phyloP scores from a whole-genome alignment of 2,329 filamentous ascomycete genomes.

The Cytospora chrysosperma region DNA sequence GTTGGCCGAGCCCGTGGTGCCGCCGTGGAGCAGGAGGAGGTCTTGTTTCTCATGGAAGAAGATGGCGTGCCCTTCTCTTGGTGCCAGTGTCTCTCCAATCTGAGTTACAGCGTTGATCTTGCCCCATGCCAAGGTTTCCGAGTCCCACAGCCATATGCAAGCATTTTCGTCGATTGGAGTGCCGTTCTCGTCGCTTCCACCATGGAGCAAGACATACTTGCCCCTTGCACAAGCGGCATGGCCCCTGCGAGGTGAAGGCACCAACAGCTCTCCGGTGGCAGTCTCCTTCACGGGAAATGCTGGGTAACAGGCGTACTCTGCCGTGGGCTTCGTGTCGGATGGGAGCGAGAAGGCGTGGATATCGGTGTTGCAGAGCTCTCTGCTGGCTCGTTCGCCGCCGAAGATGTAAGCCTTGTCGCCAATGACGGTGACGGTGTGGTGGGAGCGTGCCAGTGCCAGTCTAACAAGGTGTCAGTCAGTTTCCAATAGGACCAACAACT shows the following conservation, averaged over 20 bases:
- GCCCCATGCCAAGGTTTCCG: constrained; percentile 36
- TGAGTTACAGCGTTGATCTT: constrained; percentile 33
- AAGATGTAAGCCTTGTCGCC: constrained; percentile 56
- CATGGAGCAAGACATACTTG: constrained; percentile 37
- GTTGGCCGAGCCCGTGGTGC: constrained; percentile 32
- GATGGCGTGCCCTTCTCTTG: constrained; percentile 35
- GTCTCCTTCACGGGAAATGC: constrained; percentile 32
- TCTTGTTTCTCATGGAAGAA: constrained; percentile 44
- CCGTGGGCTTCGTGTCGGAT: constrained; percentile 36
- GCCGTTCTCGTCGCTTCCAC: constrained; percentile 35
- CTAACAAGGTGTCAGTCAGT: constrained; percentile 23
- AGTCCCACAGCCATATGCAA: constrained; percentile 40
- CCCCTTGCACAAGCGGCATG: constrained; percentile 39
- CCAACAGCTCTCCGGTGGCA: constrained; percentile 31
- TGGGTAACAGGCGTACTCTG: constrained; percentile 37
- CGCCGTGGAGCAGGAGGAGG: constrained; percentile 52
- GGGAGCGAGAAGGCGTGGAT: constrained; percentile 54
- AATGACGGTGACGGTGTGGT: constrained; percentile 53
- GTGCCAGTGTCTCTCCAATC: constrained; percentile 32
- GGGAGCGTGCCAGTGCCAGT: constrained; percentile 43
- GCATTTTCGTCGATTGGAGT: constrained; percentile 33
- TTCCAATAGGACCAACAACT: not conserved
- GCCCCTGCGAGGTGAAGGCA: constrained; percentile 34
- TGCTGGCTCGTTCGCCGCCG: constrained; percentile 43
- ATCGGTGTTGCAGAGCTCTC: constrained; percentile 46